Evolutionary conservation across 1,284 basidiomycete species (phyloP).

Genomic region (Meripilus lineatus): DNA sequence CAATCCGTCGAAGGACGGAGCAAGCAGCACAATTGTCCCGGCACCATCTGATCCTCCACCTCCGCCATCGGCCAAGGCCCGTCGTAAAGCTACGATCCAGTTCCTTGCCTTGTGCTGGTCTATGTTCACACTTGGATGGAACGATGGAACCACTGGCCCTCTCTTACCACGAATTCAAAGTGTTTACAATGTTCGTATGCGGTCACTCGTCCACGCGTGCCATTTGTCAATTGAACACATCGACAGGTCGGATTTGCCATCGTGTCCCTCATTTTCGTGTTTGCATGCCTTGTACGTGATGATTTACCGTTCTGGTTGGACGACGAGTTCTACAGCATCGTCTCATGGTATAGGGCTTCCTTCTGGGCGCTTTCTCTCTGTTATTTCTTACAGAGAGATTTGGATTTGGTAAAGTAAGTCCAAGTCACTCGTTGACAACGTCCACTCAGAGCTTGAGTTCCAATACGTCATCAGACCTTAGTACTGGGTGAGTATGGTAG

Average conservation of each 20-base stretch:
- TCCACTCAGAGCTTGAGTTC: too few relatives aligned
- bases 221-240: slow-evolving; percentile 3
- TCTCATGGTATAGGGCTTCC: too few relatives aligned
- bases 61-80: background rate
- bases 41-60: background rate
- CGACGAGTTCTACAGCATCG: too few relatives aligned
- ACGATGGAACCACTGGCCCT: slow-evolving; percentile 55
- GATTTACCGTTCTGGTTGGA: too few relatives aligned
- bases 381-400: slow-evolving; percentile 43
- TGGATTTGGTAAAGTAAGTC: slow-evolving; percentile 52
- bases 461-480: too few relatives aligned
- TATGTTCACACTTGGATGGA: slow-evolving; percentile 50
- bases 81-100: slow-evolving; percentile 18
- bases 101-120: slow-evolving; percentile 36
- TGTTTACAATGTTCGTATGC: slow-evolving; percentile 38
- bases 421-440: too few relatives aligned
- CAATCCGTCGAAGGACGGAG: background rate
- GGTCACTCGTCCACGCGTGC: background rate
- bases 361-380: too few relatives aligned
- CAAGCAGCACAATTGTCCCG: background rate
- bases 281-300: slow-evolving; percentile 41
- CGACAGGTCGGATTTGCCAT: slow-evolving; percentile 36
- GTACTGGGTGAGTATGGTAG: too few relatives aligned
- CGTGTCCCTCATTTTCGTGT: slow-evolving; percentile 57
- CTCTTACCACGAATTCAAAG: slow-evolving; percentile 52